A percentile compares a stretch with the other conserved stretches of the same genome.
Conservation (phyloP, 257 asterid species). For the Solanum rostratum region DNA sequence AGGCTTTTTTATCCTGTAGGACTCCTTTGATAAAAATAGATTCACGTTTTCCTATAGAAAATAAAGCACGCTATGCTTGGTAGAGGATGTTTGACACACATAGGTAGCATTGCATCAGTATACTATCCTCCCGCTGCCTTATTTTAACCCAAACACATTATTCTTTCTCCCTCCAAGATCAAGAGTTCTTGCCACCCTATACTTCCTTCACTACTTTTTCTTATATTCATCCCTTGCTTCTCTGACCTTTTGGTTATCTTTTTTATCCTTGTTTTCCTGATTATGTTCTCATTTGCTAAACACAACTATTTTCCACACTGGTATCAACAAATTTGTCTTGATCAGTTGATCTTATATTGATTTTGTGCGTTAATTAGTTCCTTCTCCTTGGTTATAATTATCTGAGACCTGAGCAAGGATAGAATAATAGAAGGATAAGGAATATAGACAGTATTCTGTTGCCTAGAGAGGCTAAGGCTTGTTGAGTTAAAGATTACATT, state of each 20-base stretch:
- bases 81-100: background rate
- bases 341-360: background rate
- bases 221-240: background rate
- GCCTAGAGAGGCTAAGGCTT: background rate
- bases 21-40: background rate
- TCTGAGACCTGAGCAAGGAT: background rate
- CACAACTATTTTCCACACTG: background rate
- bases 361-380: background rate
- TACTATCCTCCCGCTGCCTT: background rate
- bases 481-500: background rate
- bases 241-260: background rate
- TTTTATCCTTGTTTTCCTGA: background rate
- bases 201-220: background rate
- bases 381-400: background rate
- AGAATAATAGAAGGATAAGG: background rate
- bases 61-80: background rate
- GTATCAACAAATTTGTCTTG: background rate
- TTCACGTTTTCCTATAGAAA: background rate
- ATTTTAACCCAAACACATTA: background rate
- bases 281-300: background rate
- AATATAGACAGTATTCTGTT: background rate
- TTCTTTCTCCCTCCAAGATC: background rate
- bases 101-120: background rate
- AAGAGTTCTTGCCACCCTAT: background rate
- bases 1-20: background rate